Evolutionary conservation across 495 filamentous ascomycete genomes (phyloP).

Genomic region (Annulohypoxylon moriforme): DNA sequence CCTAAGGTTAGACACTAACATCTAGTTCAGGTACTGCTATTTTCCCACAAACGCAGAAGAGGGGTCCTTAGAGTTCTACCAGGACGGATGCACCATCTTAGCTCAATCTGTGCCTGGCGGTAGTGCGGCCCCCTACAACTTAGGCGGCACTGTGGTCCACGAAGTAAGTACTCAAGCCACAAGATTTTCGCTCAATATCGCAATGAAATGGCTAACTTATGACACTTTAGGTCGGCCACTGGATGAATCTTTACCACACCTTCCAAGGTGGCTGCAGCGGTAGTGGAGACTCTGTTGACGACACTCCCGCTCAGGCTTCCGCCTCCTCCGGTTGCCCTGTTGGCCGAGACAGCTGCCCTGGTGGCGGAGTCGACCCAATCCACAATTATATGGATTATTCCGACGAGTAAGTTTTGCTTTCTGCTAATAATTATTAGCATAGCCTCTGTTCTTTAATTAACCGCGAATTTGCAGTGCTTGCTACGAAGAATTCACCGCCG

Average conservation of each 20-base stretch:
- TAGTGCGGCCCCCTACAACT: slow-evolving; percentile 61
- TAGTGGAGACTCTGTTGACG: slow-evolving; percentile 66
- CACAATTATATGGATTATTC: slow-evolving; percentile 76
- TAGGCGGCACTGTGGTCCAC: slow-evolving; percentile 70
- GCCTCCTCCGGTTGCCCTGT: slow-evolving; percentile 69
- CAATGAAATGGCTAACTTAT: background rate
- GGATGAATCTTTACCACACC: slow-evolving; percentile 72
- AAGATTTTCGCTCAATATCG: background rate
- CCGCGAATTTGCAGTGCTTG: slow-evolving; percentile 45
- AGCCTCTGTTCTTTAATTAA: slow-evolving; percentile 19
- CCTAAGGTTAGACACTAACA: background rate
- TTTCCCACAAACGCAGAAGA: slow-evolving; percentile 52
- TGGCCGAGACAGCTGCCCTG: slow-evolving; percentile 65
- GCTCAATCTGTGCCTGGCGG: slow-evolving; percentile 67
- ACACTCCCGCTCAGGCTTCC: slow-evolving; percentile 66
- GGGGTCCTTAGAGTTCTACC: slow-evolving; percentile 54
- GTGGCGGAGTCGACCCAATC: slow-evolving; percentile 65
- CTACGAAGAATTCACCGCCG: slow-evolving; percentile 60
- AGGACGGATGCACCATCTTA: slow-evolving; percentile 71
- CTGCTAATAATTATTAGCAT: background rate
- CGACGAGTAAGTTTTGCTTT: slow-evolving; percentile 58
- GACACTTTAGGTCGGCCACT: slow-evolving; percentile 64
- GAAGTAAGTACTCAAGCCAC: slow-evolving; percentile 51
- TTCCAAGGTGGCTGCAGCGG: slow-evolving; percentile 72
- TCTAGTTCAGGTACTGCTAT: slow-evolving; percentile 60